Conservation (phyloP, 768 basidiomycete genomes). For the Boletus rubroflammeus region DNA sequence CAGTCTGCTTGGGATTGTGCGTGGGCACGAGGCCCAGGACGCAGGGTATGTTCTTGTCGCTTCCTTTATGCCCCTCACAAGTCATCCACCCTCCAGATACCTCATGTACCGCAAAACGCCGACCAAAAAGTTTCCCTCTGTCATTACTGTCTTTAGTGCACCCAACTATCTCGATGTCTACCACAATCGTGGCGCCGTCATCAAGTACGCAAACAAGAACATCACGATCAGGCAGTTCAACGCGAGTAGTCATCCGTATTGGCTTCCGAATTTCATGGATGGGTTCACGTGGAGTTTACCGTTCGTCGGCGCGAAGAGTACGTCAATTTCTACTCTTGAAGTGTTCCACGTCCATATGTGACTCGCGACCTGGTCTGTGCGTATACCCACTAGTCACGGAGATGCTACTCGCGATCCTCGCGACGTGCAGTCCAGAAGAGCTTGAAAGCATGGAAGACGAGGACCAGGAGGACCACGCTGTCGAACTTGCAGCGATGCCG, state of each 20-base stretch:
- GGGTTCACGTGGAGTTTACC: constrained; percentile 98
- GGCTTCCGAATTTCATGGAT: constrained; percentile 98
- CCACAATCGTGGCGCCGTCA: constrained; percentile 93
- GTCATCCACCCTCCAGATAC: constrained; percentile 45
- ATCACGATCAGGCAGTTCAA: constrained; percentile 94
- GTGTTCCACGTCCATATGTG: not conserved
- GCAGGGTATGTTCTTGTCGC: constrained; percentile 60
- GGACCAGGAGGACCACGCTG: constrained; percentile 27
- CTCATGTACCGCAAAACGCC: constrained; percentile 96
- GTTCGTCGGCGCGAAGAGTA: constrained; percentile 97
- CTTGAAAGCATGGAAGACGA: constrained; percentile 64
- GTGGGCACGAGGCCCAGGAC: constrained; percentile 98
- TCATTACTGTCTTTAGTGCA: constrained; percentile 97
- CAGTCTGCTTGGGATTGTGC: constrained; percentile 83
- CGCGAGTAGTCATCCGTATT: constrained; percentile 79
- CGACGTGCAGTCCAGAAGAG: constrained; percentile 92
- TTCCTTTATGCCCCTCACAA: not conserved
- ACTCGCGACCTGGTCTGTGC: not conserved
- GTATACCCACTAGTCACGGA: constrained; percentile 69
- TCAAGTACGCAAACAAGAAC: constrained; percentile 97
- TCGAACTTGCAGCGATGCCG: constrained; percentile 29
- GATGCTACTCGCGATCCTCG: constrained; percentile 93
- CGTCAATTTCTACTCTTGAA: constrained; percentile 24
- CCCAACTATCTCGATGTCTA: constrained; percentile 98
- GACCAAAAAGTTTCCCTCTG: constrained; percentile 92